A percentile compares a stretch with the other conserved stretches of the same genome.
Conservation (phyloP, 2,329 filamentous ascomycete genomes). For the Claviceps fusiformis region DNA sequence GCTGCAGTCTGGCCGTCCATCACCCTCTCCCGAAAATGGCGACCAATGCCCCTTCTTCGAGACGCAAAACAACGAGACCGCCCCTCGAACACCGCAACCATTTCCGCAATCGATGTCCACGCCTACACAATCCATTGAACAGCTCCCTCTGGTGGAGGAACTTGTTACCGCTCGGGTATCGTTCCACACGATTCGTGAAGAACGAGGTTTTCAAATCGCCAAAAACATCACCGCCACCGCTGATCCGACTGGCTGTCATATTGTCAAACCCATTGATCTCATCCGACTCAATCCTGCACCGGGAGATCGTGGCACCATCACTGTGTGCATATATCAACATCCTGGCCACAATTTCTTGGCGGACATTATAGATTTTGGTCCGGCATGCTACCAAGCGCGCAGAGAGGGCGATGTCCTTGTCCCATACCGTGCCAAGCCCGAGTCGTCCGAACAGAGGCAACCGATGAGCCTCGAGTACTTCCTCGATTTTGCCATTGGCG, state of each 20-base stretch:
- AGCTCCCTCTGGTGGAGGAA: slow-evolving; percentile 44
- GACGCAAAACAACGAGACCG: slow-evolving; percentile 22
- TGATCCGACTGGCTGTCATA: slow-evolving; percentile 62
- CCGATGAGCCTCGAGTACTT: slow-evolving; percentile 63
- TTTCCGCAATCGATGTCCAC: slow-evolving; percentile 16
- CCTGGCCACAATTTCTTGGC: slow-evolving; percentile 61
- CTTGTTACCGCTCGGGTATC: slow-evolving; percentile 72
- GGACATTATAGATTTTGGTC: slow-evolving; percentile 63
- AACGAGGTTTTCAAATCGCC: slow-evolving; percentile 75
- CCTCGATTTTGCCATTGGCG: slow-evolving; percentile 82
- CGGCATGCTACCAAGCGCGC: slow-evolving; percentile 50
- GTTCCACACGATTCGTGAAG: slow-evolving; percentile 66
- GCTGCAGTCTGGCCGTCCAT: slow-evolving; percentile 28
- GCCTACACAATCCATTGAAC: slow-evolving; percentile 18
- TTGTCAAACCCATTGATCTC: slow-evolving; percentile 68
- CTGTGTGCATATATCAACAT: slow-evolving; percentile 70
- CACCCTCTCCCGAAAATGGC: slow-evolving; percentile 25
- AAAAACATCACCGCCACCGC: slow-evolving; percentile 57
- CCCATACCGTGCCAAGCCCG: slow-evolving; percentile 28
- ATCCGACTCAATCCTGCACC: slow-evolving; percentile 55
- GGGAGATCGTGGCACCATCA: slow-evolving; percentile 55
- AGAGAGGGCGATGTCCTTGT: slow-evolving; percentile 39
- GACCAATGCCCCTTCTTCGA: slow-evolving; percentile 14
- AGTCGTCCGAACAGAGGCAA: slow-evolving; percentile 33
- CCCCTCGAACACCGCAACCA: slow-evolving; percentile 7